Percentiles rank a stretch among this genome's conserved stretches.
These are phyloP conservation scores for Colletotrichum sp. DNA, from an alignment of 2,329 filamentous ascomycete species.

Conservation along the genomic window DNA sequence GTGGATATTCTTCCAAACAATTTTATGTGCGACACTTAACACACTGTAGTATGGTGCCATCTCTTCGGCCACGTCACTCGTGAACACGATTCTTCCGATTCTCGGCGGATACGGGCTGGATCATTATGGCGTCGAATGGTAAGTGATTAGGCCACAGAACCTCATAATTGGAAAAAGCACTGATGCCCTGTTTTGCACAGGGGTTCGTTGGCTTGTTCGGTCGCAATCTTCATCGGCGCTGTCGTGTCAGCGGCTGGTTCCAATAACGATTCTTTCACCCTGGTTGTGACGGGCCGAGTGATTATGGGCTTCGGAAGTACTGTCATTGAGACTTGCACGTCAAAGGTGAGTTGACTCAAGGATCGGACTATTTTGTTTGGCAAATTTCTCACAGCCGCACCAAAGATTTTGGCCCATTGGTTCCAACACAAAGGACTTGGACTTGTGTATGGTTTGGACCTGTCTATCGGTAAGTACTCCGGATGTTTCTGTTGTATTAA, in stretches of 20 bases:
- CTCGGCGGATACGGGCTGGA: slow-evolving; percentile 29
- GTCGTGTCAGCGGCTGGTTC: slow-evolving; percentile 26
- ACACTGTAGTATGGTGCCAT: slow-evolving; percentile 26
- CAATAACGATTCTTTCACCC: slow-evolving; percentile 25
- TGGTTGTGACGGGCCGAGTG: slow-evolving; percentile 26
- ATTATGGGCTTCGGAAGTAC: slow-evolving; percentile 32
- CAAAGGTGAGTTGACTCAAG: slow-evolving; percentile 23
- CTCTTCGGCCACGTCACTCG: slow-evolving; percentile 26
- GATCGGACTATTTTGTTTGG: too few species aligned
- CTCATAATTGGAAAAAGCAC: not conserved
- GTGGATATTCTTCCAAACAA: not conserved
- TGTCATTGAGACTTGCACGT: slow-evolving; percentile 29
- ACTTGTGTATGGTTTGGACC: slow-evolving; percentile 27
- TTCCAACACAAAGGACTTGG: slow-evolving; percentile 28
- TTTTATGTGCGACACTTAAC: not conserved
- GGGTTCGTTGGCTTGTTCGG: slow-evolving; percentile 27
- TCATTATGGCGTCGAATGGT: slow-evolving; percentile 30
- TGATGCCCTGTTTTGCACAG: not conserved
- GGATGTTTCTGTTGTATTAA: not conserved
- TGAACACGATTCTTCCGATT: slow-evolving; percentile 30
- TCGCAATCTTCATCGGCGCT: slow-evolving; percentile 27
- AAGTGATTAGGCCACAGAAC: not conserved
- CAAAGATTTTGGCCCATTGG: slow-evolving; percentile 30
- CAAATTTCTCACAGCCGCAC: not conserved
- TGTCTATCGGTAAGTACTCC: slow-evolving; percentile 19